phyloP scores from a whole-genome alignment of 768 basidiomycete species.

The Calocera cornea region DNA sequence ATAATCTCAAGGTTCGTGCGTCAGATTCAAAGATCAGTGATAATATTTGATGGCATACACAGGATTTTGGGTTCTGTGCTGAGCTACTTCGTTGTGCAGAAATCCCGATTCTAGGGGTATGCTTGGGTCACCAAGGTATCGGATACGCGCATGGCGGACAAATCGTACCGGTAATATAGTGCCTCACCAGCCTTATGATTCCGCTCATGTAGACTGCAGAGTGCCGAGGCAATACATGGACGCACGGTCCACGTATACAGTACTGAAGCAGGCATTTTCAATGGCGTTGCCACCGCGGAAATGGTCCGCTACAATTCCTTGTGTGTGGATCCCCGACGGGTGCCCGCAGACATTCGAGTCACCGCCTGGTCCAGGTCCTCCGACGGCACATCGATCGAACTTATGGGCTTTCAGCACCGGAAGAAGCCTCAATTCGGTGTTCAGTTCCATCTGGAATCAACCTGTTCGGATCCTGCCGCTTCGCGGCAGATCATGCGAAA shows the following conservation, averaged over 20 bases:
- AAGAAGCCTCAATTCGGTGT: neutral
- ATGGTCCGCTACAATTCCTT: neutral
- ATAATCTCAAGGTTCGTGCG: neutral
- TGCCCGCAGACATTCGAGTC: neutral
- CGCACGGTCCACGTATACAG: neutral
- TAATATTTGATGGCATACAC: neutral
- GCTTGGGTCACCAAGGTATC: neutral
- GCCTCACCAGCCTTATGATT: neutral
- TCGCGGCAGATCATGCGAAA: neutral
- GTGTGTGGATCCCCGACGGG: neutral
- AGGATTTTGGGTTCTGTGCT: slow-evolving; percentile 1
- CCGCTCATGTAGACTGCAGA: neutral
- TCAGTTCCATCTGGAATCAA: neutral
- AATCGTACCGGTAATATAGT: neutral
- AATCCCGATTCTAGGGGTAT: neutral
- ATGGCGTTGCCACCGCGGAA: neutral
- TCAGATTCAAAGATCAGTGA: neutral
- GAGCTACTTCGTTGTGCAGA: neutral
- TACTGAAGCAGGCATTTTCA: neutral
- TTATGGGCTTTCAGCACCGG: neutral
- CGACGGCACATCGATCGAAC: neutral
- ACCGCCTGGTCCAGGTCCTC: neutral
- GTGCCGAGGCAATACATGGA: neutral
- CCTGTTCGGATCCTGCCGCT: neutral
- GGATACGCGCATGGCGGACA: neutral